phyloP scores from a whole-genome alignment of 495 filamentous ascomycete species.

The Saxispiralis lemnorum region DNA sequence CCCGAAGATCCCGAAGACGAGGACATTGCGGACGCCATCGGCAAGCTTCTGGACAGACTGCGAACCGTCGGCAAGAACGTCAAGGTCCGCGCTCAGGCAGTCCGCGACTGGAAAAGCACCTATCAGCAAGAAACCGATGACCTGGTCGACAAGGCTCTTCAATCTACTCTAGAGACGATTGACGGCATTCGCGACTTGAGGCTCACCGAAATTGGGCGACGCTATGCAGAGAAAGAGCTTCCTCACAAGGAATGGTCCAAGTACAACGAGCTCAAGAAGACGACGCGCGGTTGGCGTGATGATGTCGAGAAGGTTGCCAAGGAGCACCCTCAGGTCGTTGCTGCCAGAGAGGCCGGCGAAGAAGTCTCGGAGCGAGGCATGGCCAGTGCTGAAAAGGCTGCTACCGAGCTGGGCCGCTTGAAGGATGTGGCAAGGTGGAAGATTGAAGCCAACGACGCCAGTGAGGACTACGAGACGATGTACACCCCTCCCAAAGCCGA shows the following conservation, averaged over 20 bases:
- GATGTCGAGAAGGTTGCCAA: constrained; percentile 56
- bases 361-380: constrained; percentile 62
- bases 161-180: constrained; percentile 66
- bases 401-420: constrained; percentile 62
- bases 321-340: constrained; percentile 50
- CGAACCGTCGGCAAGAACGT: constrained; percentile 58
- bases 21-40: constrained; percentile 38
- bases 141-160: constrained; percentile 54
- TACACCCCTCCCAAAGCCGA: constrained; percentile 30
- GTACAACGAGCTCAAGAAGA: constrained; percentile 68
- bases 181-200: constrained; percentile 74
- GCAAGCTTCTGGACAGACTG: constrained; percentile 46
- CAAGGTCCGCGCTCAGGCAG: constrained; percentile 60
- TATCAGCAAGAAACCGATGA: constrained; percentile 53
- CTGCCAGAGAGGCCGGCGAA: constrained; percentile 49
- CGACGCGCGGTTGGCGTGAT: constrained; percentile 70
- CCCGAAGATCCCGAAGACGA: constrained; percentile 36
- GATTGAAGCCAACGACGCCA: constrained; percentile 53
- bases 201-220: constrained; percentile 87
- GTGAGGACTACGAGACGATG: constrained; percentile 54
- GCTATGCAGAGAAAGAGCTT: constrained; percentile 94
- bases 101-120: constrained; percentile 59
- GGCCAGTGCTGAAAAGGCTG: constrained; percentile 58
- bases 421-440: constrained; percentile 83
- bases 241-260: constrained; percentile 93